Evolutionary conservation across 83 land plant species (phyloP), one percentile per base, ranked within the genome.

Genomic region (Picea abies): DNA sequence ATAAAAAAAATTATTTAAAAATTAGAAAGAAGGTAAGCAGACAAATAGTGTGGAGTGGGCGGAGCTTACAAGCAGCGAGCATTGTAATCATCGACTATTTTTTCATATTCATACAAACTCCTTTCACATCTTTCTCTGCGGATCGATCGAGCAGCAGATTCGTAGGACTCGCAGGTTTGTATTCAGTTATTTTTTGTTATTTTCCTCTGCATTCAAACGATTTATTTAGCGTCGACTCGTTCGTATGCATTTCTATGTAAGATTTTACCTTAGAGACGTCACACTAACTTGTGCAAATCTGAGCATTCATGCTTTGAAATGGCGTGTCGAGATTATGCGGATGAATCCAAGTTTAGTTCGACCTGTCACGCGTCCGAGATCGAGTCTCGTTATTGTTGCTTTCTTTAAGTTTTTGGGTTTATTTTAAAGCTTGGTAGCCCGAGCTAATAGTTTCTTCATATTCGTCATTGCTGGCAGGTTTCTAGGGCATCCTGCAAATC

Each of bases 401-500:
- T 26, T 66, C 26, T 66, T 66, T 66, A 22, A 22, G 69, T 66
- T 66, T 6, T 26, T 23, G 15, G 70, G 11, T 26, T 26, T 66
- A 25, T 67, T 14, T 67, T 67, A 29, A 67, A 29, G 32, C 7
- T 69, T 69, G 12, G 3, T 10, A 70, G 75, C 20, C 20, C 47
- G 9, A 17, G 41, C 41, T 35, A 26, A 16, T 69, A 35, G 37
- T 19, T 70, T 70, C 11, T 70, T 22, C 20, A 76, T 1, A 25
- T 58, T 25, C 61, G 29, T 0, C 7, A 5, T 52, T 76, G 25
- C 26, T 4, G 52, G 32, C 79, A 76, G 79, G 79, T 49, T 17
- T 76, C 25, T 23, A 52, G 62, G 79, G 62, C 79, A 76, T 26
- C 62, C 61, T 76, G 62, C 35, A 76, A 69, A 76, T 76, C 61